phyloP scores from a whole-genome alignment of 2,329 filamentous ascomycete species.

The Talaromyces albobiverticillius region DNA sequence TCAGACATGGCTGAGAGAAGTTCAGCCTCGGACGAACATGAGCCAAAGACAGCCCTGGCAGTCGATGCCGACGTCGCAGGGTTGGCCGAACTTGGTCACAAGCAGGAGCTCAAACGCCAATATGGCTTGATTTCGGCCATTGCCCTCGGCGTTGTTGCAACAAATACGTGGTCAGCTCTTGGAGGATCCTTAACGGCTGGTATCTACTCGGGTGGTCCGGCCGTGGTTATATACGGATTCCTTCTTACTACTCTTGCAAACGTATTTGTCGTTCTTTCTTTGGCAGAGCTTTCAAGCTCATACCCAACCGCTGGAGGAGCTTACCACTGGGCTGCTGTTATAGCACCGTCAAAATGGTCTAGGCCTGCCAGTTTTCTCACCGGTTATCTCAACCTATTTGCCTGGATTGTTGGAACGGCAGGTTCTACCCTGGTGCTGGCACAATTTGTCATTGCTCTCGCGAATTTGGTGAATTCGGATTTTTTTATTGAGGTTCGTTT shows the following conservation, averaged over 20 bases:
- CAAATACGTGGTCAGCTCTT: conserved; percentile 59
- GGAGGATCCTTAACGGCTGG: conserved; percentile 57
- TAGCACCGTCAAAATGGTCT: conserved; percentile 49
- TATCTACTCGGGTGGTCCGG: conserved; percentile 54
- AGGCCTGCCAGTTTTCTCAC: conserved; percentile 45
- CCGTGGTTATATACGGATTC: conserved; percentile 60
- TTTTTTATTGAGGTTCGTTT: too few species aligned
- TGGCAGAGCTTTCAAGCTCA: conserved; percentile 59
- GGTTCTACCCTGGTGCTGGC: too few species aligned
- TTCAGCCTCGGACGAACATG: neutral
- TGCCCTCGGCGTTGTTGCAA: too few species aligned
- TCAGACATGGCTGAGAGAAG: neutral
- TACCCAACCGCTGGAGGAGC: conserved; percentile 58
- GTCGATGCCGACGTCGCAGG: too few species aligned
- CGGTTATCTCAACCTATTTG: conserved; percentile 42
- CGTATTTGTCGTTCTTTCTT: conserved; percentile 55
- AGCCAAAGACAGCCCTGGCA: conserved; percentile 23
- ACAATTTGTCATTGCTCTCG: neutral
- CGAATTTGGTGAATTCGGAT: too few species aligned
- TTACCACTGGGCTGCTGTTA: conserved; percentile 57
- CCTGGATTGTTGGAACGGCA: neutral
- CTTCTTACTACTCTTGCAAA: conserved; percentile 52
- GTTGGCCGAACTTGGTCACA: too few species aligned
- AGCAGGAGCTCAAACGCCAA: too few species aligned
- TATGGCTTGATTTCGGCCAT: too few species aligned